Percentiles rank a stretch among this genome's conserved stretches.
These are phyloP conservation scores for Phytophthora citrophthora DNA, from an alignment of 352 stramenopile genomes.

Conservation along the genomic window DNA sequence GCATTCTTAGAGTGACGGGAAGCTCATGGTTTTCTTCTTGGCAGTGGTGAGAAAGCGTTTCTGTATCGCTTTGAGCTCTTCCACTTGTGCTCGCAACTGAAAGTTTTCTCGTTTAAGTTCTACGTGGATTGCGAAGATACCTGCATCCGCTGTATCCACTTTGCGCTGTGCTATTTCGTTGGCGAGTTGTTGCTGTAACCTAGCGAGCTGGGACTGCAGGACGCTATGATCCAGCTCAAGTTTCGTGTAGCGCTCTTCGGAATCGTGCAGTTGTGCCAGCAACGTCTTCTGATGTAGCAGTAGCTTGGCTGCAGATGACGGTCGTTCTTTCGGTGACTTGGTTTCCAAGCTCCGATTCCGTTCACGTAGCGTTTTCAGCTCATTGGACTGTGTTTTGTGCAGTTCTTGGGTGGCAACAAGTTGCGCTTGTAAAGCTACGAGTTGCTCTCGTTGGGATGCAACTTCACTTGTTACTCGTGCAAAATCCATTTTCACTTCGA, in stretches of 20 bases:
- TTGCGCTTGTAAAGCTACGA: conserved; percentile 47
- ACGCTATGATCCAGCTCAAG: conserved; percentile 23
- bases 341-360: conserved; percentile 19
- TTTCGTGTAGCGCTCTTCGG: conserved; percentile 23
- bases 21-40: conserved; percentile 80
- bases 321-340: conserved; percentile 24
- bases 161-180: conserved; percentile 35
- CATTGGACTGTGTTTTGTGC: conserved; percentile 14
- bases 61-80: conserved; percentile 77
- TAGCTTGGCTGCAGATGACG: conserved; percentile 25
- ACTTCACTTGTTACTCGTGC: conserved; percentile 38
- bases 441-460: conserved; percentile 39
- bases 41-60: conserved; percentile 69
- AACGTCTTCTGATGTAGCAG: conserved; percentile 33
- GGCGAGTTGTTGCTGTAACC: conserved; percentile 23
- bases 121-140: conserved; percentile 71
- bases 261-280: conserved; percentile 28
- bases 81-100: conserved; percentile 63
- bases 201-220: conserved; percentile 19
- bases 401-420: conserved; percentile 25
- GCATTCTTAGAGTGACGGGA: conserved; percentile 50
- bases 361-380: conserved; percentile 22
- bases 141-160: conserved; percentile 17
- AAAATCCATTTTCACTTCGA: conserved; percentile 24
- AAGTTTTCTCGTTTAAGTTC: conserved; percentile 83